These are phyloP conservation scores for Entelexis sorbosivorans DNA, from an alignment of 1,139 yeast genomes.

Conservation along the genomic window DNA sequence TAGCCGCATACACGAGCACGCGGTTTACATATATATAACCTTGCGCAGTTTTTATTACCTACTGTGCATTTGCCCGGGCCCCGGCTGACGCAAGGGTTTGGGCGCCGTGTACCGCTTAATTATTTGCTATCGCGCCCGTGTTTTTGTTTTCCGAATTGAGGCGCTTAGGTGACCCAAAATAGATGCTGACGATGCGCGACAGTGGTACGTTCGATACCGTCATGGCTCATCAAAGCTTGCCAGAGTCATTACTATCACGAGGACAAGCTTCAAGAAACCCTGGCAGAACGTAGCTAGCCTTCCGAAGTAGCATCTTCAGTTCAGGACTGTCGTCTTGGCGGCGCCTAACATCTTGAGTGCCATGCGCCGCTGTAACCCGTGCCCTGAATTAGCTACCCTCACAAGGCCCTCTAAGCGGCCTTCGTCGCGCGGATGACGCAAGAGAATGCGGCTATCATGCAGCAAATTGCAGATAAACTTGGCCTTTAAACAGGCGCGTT, in stretches of 20 bases:
- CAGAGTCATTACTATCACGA: too few species aligned
- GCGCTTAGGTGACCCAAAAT: conserved; percentile 5
- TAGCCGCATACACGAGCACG: not conserved
- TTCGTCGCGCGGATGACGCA: not conserved
- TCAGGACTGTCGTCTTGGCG: not conserved
- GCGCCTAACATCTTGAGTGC: not conserved
- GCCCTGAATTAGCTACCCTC: not conserved
- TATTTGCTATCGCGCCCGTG: conserved; percentile 6
- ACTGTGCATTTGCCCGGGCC: conserved; percentile 1
- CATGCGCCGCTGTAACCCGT: not conserved
- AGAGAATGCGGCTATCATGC: not conserved
- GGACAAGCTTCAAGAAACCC: too few species aligned
- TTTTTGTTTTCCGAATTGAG: conserved; percentile 2
- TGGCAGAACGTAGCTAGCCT: too few species aligned
- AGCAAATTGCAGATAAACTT: not conserved
- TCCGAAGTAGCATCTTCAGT: not conserved
- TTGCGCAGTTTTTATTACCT: not conserved
- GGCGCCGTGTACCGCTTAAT: not conserved
- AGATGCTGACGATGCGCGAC: not conserved
- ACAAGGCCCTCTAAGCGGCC: not conserved
- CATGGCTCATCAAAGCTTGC: too few species aligned
- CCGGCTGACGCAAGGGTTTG: conserved; percentile 4
- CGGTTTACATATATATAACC: not conserved
- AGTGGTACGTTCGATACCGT: too few species aligned
- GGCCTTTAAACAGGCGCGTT: not conserved